Evolutionary conservation across 2,329 filamentous ascomycete species (phyloP).

Genomic region (Aurifilum marmelostoma): DNA sequence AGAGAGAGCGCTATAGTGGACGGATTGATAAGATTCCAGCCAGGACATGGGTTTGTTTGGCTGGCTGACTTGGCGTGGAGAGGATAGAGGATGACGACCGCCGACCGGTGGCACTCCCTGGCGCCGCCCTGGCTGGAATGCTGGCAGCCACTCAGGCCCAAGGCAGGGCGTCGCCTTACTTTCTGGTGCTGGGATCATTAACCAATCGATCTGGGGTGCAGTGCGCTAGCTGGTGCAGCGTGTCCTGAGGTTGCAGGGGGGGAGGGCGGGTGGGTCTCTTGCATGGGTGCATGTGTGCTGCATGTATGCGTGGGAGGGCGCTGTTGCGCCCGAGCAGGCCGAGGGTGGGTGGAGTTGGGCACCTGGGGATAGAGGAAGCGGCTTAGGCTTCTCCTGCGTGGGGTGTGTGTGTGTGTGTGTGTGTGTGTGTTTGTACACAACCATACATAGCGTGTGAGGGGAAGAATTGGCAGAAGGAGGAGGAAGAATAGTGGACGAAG

Average conservation of each 20-base stretch:
- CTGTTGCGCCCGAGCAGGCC: background rate
- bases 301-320: background rate
- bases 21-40: background rate
- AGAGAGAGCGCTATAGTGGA: too few relatives aligned
- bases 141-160: conserved; percentile 5
- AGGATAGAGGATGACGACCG: background rate
- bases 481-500: background rate
- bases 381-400: background rate
- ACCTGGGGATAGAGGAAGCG: background rate
- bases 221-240: background rate
- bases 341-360: background rate
- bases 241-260: background rate
- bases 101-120: background rate
- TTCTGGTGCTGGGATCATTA: background rate
- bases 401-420: too few relatives aligned
- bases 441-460: too few relatives aligned
- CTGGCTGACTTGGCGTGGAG: background rate
- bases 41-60: background rate
- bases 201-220: conserved; percentile 8
- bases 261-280: too few relatives aligned
- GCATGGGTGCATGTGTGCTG: background rate
- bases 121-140: background rate
- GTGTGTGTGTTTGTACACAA: background rate
- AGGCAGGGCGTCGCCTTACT: conserved; percentile 14
- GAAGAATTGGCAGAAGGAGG: background rate